phyloP scores from a whole-genome alignment of 176 grass and related monocot genomes.

The Coix lacrymajobi region DNA sequence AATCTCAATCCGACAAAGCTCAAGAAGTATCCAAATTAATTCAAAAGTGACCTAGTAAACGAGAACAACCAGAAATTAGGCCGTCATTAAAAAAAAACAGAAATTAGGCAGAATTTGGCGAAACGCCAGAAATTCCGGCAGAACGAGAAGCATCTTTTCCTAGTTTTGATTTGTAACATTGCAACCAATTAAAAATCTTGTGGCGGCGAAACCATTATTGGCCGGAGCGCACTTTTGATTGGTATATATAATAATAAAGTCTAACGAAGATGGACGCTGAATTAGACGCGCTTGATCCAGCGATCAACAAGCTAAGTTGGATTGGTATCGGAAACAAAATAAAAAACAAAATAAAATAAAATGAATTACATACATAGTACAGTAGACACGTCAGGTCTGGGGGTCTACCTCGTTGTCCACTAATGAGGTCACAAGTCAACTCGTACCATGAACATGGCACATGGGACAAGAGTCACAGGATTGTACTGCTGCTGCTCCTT shows the following conservation, averaged over 20 bases:
- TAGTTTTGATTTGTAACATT: background rate
- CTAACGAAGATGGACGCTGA: background rate
- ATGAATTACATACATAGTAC: background rate
- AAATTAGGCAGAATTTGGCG: conserved; percentile 26
- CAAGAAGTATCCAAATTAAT: background rate
- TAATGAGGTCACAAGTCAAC: background rate
- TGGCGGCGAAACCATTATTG: background rate
- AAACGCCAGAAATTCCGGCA: background rate
- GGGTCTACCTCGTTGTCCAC: background rate
- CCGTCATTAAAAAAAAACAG: too few relatives aligned
- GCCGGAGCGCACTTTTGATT: background rate
- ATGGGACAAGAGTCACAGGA: conserved; percentile 21
- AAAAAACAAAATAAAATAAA: background rate
- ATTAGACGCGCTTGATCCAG: background rate
- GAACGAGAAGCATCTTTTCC: background rate
- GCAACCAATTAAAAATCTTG: background rate
- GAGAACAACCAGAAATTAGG: conserved; percentile 14
- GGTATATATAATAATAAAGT: too few relatives aligned
- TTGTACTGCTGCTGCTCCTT: background rate
- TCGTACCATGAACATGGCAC: conserved; percentile 20
- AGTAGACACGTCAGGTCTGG: background rate
- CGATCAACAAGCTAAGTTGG: background rate
- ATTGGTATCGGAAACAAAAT: background rate
- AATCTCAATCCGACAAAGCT: background rate
- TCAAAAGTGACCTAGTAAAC: background rate